These are phyloP conservation scores for Plasmodium malariae DNA, from an alignment of 169 alveolate genomes.

Conservation along the genomic window DNA sequence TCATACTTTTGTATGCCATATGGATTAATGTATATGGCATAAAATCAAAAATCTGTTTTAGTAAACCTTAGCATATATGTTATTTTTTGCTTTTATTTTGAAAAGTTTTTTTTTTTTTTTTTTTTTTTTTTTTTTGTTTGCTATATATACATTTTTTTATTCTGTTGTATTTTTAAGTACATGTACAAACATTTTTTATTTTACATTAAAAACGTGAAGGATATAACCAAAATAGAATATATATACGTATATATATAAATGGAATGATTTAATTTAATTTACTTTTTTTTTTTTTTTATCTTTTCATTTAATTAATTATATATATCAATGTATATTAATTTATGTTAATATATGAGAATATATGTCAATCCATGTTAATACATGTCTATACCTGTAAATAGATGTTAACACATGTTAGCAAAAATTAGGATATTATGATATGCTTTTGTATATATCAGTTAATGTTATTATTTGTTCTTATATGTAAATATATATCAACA, in stretches of 20 bases:
- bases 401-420: constrained; percentile 2
- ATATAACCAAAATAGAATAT: constrained; percentile 9
- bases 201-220: background rate
- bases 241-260: constrained; percentile 13
- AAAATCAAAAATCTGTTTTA: constrained; percentile 10
- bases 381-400: background rate
- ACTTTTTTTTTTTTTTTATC: background rate
- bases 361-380: background rate
- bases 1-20: no score
- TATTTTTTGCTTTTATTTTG: background rate
- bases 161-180: constrained; percentile 17
- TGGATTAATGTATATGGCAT: background rate
- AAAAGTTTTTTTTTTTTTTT: constrained; percentile 1
- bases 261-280: constrained; percentile 14
- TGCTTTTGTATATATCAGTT: background rate
- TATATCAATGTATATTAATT: background rate
- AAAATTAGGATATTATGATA: background rate
- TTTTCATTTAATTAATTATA: background rate
- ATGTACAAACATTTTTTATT: constrained; percentile 6
- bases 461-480: constrained; percentile 1
- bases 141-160: background rate
- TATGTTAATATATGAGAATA: background rate
- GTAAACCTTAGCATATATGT: constrained; percentile 14
- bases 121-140: background rate
- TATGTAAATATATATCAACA: no score